A percentile compares a stretch with the other conserved stretches of the same genome.
Conservation (phyloP, 345 rosid genomes). For the Lepidium didymum region DNA sequence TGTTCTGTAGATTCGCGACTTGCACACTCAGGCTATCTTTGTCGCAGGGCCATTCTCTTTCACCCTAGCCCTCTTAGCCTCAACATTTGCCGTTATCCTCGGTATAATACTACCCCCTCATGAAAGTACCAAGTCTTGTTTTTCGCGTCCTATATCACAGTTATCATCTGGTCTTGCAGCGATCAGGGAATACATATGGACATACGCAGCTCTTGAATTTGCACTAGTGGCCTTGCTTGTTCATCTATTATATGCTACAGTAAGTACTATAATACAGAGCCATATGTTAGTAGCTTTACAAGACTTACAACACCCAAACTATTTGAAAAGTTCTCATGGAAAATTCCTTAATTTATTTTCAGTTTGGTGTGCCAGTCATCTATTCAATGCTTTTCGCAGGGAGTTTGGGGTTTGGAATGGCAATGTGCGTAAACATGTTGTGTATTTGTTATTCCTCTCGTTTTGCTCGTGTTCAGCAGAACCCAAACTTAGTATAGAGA, state of each 20-base stretch:
- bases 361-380: conserved; percentile 64
- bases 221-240: conserved; percentile 58
- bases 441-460: conserved; percentile 41
- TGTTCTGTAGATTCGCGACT: conserved; percentile 48
- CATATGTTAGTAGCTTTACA: neutral
- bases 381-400: conserved; percentile 57
- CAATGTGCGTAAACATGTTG: conserved; percentile 67
- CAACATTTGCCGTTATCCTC: conserved; percentile 59
- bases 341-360: conserved; percentile 18
- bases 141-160: neutral
- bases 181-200: conserved; percentile 80
- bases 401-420: conserved; percentile 67
- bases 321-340: neutral
- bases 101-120: conserved; percentile 35
- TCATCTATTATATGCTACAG: conserved; percentile 54
- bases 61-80: conserved; percentile 61
- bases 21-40: conserved; percentile 60
- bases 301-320: neutral
- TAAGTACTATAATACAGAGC: conserved; percentile 31
- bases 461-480: conserved; percentile 37
- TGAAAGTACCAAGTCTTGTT: neutral
- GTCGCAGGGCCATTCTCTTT: conserved; percentile 85
- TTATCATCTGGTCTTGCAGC: conserved; percentile 40
- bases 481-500: conserved; percentile 40
- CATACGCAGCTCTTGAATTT: conserved; percentile 86